Evolutionary conservation across 257 asterid species (phyloP).

Genomic region (Gardenia jasminoides): DNA sequence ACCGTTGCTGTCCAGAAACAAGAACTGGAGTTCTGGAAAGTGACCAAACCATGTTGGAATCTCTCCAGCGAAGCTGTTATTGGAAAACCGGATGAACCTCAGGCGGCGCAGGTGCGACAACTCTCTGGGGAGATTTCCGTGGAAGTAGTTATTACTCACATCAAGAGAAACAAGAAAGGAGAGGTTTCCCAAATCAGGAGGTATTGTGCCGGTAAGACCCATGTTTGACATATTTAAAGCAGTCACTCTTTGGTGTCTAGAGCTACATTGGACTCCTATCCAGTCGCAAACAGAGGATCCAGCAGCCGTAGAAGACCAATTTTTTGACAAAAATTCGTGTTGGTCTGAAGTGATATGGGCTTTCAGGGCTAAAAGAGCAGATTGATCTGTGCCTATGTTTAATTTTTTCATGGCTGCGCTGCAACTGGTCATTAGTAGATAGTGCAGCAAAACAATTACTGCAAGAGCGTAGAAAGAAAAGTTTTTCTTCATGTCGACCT

Average conservation of each 20-base stretch:
- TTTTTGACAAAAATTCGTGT: neutral
- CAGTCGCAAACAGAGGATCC: neutral
- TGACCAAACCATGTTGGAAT: slow-evolving; percentile 7
- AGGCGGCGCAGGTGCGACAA: slow-evolving; percentile 3
- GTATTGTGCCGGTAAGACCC: neutral
- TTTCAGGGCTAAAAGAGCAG: neutral
- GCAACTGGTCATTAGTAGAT: neutral
- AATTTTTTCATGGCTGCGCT: neutral
- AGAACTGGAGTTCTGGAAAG: neutral
- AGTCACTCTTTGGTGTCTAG: neutral
- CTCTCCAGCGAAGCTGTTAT: neutral
- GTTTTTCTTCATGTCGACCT: too few species aligned
- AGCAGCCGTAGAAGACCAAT: neutral
- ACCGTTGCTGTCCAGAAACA: neutral
- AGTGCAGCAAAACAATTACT: neutral
- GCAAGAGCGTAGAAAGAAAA: neutral
- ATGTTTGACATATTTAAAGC: neutral
- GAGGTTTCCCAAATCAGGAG: neutral
- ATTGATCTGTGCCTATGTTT: neutral
- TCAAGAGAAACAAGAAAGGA: slow-evolving; percentile 29
- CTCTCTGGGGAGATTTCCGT: slow-evolving; percentile 20
- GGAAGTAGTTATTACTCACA: slow-evolving; percentile 20
- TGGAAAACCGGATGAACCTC: neutral
- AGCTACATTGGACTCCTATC: neutral
- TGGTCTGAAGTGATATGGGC: neutral